phyloP scores from a whole-genome alignment of 2,329 filamentous ascomycete genomes.

The Fusarium sublunatum region DNA sequence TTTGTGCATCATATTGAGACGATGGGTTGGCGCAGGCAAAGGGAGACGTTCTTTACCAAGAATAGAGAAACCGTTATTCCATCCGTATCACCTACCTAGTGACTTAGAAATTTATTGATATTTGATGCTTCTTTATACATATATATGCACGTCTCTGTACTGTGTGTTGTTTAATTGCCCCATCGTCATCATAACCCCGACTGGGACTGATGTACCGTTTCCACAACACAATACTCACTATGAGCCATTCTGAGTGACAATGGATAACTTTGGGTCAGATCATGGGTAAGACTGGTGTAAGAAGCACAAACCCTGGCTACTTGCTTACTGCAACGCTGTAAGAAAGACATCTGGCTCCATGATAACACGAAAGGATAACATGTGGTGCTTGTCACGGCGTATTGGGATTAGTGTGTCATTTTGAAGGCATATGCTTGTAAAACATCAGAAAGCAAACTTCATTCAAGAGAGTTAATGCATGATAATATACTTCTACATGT shows the following conservation, averaged over 20 bases:
- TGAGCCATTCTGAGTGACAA: conserved; percentile 2
- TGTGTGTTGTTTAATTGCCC: not conserved
- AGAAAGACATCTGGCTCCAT: too few species aligned
- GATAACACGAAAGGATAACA: too few species aligned
- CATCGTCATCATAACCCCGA: not conserved
- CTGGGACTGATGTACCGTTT: too few species aligned
- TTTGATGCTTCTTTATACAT: not conserved
- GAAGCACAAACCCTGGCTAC: too few species aligned
- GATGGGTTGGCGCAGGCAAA: fast-evolving
- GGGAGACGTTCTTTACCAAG: not conserved
- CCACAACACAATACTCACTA: not conserved
- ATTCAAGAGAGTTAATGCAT: too few species aligned
- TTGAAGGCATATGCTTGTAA: too few species aligned
- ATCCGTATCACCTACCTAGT: too few species aligned
- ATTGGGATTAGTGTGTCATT: too few species aligned
- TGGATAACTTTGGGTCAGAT: not conserved
- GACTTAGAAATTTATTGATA: not conserved
- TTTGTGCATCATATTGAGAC: conserved; percentile 14
- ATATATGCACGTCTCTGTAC: not conserved
- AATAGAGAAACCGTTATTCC: not conserved
- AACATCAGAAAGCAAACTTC: too few species aligned
- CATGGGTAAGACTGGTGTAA: not conserved
- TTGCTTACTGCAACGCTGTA: not conserved
- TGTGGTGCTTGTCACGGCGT: too few species aligned
- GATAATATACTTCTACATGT: too few species aligned